These are phyloP conservation scores for Hypocreales sp. DNA, from an alignment of 2,329 filamentous ascomycete species.

Conservation along the genomic window DNA sequence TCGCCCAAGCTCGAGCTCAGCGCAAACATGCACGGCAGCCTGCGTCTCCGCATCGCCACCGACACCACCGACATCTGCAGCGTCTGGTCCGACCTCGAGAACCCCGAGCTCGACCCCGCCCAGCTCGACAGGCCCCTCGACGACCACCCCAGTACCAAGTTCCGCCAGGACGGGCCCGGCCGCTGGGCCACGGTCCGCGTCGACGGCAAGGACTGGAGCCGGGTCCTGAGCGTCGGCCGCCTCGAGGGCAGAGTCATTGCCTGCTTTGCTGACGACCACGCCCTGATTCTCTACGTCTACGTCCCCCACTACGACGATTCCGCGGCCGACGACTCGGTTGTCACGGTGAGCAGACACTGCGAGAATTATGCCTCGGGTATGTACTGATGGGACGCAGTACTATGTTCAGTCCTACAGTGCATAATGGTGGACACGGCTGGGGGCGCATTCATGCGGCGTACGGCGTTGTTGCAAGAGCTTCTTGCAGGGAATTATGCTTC, in stretches of 20 bases:
- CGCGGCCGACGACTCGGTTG: slow-evolving; percentile 51
- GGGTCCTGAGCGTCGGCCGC: slow-evolving; percentile 81
- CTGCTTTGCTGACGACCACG: slow-evolving; percentile 70
- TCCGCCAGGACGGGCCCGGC: slow-evolving; percentile 61
- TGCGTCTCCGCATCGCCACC: slow-evolving; percentile 66
- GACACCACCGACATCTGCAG: slow-evolving; percentile 76
- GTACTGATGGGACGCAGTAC: slow-evolving; percentile 18
- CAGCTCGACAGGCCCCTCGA: slow-evolving; percentile 58
- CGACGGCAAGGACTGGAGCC: slow-evolving; percentile 88
- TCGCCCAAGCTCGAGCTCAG: slow-evolving; percentile 66
- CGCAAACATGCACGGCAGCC: slow-evolving; percentile 85
- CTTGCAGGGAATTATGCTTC: too few species aligned
- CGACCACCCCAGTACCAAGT: slow-evolving; percentile 68
- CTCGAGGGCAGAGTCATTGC: slow-evolving; percentile 86
- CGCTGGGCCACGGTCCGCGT: slow-evolving; percentile 83
- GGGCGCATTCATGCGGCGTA: too few species aligned
- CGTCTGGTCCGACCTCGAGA: slow-evolving; percentile 71
- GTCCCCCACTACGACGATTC: slow-evolving; percentile 55
- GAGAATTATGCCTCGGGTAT: background rate
- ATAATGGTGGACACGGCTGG: slow-evolving; percentile 4
- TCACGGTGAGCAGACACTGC: slow-evolving; percentile 42
- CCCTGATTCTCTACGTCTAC: slow-evolving; percentile 72
- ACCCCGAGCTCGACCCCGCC: slow-evolving; percentile 71
- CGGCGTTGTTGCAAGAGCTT: too few species aligned
- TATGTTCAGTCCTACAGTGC: slow-evolving; percentile 27